Conservation (phyloP, 768 basidiomycete species). For the Astraeus odoratus region DNA sequence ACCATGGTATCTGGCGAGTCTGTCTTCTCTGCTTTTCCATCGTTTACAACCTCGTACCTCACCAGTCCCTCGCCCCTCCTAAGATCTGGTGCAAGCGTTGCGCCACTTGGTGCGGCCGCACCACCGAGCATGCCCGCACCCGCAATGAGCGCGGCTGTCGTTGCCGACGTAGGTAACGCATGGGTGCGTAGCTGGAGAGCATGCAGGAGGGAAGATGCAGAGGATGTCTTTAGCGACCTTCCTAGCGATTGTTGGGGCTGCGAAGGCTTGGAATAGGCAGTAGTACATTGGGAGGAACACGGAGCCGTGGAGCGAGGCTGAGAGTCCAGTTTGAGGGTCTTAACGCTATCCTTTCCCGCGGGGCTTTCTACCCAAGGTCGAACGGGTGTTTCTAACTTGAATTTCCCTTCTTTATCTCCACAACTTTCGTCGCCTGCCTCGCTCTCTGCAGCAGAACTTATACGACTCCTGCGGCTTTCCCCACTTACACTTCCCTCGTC, state of each 20-base stretch:
- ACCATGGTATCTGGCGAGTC: slow-evolving; percentile 14
- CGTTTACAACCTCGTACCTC: slow-evolving; percentile 33
- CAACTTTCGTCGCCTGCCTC: too few relatives aligned
- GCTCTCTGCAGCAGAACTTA: slow-evolving; percentile 17
- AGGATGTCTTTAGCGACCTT: slow-evolving; percentile 5
- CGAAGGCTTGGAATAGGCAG: background rate
- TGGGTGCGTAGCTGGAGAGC: slow-evolving; percentile 10
- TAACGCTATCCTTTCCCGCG: slow-evolving; percentile 2
- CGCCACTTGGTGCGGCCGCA: slow-evolving; percentile 45
- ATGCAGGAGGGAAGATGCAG: slow-evolving; percentile 17
- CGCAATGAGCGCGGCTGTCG: slow-evolving; percentile 56
- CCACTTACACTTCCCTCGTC: slow-evolving; percentile 22
- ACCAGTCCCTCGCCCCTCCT: slow-evolving; percentile 61
- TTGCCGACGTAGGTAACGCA: slow-evolving; percentile 14
- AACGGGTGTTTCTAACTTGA: slow-evolving; percentile 11
- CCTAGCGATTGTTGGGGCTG: background rate
- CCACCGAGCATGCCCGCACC: slow-evolving; percentile 62
- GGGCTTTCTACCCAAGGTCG: slow-evolving; percentile 17
- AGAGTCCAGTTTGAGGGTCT: background rate
- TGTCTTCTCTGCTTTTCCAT: background rate
- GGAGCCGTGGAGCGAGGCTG: background rate
- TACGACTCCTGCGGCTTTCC: slow-evolving; percentile 14
- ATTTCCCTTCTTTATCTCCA: slow-evolving; percentile 8
- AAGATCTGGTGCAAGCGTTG: slow-evolving; percentile 48
- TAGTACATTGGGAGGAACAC: background rate